Conservation (phyloP, 2,329 filamentous ascomycete genomes). For the Sordariomycetes sp. region DNA sequence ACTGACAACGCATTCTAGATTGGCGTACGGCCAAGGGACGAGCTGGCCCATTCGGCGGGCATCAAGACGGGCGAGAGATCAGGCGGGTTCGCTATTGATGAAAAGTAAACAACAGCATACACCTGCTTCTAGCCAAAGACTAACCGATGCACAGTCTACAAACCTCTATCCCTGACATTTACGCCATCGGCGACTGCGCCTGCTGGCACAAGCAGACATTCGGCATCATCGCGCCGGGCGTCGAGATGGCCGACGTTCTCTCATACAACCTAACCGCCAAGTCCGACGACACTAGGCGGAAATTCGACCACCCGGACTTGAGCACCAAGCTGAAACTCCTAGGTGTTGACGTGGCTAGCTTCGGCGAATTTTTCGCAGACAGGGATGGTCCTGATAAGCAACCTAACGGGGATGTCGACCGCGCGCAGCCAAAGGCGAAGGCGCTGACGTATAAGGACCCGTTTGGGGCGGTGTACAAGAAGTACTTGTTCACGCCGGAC, state of each 20-base stretch:
- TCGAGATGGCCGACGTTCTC: conserved; percentile 88
- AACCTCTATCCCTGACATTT: conserved; percentile 61
- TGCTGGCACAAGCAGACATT: conserved; percentile 82
- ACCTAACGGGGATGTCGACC: conserved; percentile 25
- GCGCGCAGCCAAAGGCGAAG: conserved; percentile 46
- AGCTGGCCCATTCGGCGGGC: conserved; percentile 55
- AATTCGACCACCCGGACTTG: conserved; percentile 71
- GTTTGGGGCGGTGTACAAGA: conserved; percentile 82
- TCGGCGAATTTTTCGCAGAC: conserved; percentile 89
- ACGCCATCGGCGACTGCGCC: conserved; percentile 83
- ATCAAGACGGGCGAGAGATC: conserved; percentile 61
- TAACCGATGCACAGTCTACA: conserved; percentile 25
- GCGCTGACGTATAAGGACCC: conserved; percentile 81
- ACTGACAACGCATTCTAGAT: conserved; percentile 26
- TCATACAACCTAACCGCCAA: conserved; percentile 79
- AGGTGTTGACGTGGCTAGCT: conserved; percentile 83
- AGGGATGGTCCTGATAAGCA: conserved; percentile 66
- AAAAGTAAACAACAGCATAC: conserved; percentile 18
- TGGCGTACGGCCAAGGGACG: conserved; percentile 69
- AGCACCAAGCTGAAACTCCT: conserved; percentile 87
- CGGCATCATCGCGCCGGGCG: conserved; percentile 75
- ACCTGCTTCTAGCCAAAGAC: not conserved
- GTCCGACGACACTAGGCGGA: conserved; percentile 55
- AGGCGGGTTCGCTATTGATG: conserved; percentile 61
- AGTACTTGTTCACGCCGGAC: conserved; percentile 81